Evolutionary conservation across 2,329 filamentous ascomycete genomes (phyloP).

Genomic region (Nigrospora sphaerica): DNA sequence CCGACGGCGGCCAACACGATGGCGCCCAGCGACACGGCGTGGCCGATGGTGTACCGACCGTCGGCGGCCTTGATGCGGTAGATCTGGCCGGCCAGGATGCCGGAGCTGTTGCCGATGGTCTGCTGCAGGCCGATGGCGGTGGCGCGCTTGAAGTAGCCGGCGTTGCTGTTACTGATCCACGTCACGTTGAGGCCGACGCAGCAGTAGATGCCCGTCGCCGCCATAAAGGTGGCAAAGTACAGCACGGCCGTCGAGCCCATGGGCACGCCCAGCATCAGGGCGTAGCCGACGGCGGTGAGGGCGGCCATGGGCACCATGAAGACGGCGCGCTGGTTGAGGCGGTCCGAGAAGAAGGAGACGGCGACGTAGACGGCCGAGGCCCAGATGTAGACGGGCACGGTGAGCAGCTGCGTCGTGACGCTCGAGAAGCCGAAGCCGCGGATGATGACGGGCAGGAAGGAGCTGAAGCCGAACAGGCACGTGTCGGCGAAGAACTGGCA

Average conservation of each 20-base stretch:
- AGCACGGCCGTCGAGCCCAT: background rate
- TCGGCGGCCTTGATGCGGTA: slow-evolving; percentile 6
- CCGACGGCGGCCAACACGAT: slow-evolving; percentile 5
- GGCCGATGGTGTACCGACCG: slow-evolving; percentile 7
- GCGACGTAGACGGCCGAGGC: slow-evolving; percentile 2
- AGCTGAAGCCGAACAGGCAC: slow-evolving; percentile 1
- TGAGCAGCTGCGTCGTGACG: slow-evolving; percentile 3
- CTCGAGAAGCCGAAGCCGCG: slow-evolving; percentile 3
- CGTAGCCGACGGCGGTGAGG: slow-evolving; percentile 3
- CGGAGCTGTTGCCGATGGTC: slow-evolving; percentile 62
- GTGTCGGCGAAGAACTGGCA: slow-evolving; percentile 4
- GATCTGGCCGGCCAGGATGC: slow-evolving; percentile 53
- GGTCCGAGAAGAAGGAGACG: slow-evolving; percentile 4
- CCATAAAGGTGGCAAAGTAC: slow-evolving; percentile 43
- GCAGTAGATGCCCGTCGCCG: slow-evolving; percentile 65
- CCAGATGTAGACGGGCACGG: slow-evolving; percentile 6
- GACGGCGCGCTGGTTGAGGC: slow-evolving; percentile 3
- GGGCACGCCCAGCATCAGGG: slow-evolving; percentile 3
- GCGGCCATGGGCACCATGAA: slow-evolving; percentile 5
- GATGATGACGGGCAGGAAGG: slow-evolving; percentile 5
- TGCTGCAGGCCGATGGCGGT: slow-evolving; percentile 66
- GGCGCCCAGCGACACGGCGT: slow-evolving; percentile 5
- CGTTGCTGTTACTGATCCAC: slow-evolving; percentile 55
- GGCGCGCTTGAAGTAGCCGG: slow-evolving; percentile 69
- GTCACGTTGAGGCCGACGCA: slow-evolving; percentile 49